A percentile compares a stretch with the other conserved stretches of the same genome.
Conservation (phyloP, 148 eudicot genomes). For the Silene latifolia region DNA sequence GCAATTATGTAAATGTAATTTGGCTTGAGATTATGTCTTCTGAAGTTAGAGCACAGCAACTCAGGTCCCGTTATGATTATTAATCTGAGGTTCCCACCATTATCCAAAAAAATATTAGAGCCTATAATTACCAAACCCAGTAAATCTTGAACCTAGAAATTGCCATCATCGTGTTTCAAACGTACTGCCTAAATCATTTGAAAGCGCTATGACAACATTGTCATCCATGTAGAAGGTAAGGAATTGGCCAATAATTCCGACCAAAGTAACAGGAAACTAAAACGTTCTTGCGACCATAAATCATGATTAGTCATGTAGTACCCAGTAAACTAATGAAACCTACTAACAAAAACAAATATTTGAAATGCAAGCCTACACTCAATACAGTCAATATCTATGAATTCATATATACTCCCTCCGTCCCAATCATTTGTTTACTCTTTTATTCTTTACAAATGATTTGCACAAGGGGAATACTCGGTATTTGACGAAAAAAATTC, state of each 20-base stretch:
- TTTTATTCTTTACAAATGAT: too few species aligned
- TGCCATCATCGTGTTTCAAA: not conserved
- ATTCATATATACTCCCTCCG: too few species aligned
- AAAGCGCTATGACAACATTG: not conserved
- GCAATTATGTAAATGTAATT: not conserved
- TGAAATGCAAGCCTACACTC: not conserved
- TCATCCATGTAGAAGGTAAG: not conserved
- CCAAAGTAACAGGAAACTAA: conserved; percentile 3
- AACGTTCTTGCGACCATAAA: conserved; percentile 8
- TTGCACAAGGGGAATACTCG: too few species aligned
- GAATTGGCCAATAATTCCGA: not conserved
- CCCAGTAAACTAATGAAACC: not conserved
- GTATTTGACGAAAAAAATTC: not conserved
- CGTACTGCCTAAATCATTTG: not conserved
- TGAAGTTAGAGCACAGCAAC: not conserved
- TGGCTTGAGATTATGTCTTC: not conserved
- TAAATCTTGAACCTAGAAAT: not conserved
- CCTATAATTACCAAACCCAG: not conserved
- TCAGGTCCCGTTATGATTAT: not conserved
- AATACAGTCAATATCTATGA: not conserved
- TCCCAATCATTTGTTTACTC: too few species aligned
- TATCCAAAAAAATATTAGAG: not conserved
- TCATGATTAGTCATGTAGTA: conserved; percentile 1
- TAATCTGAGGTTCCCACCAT: not conserved
- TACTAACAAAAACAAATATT: not conserved